Conservation (phyloP, 2,329 filamentous ascomycete genomes). For the Aspergillus tanneri region DNA sequence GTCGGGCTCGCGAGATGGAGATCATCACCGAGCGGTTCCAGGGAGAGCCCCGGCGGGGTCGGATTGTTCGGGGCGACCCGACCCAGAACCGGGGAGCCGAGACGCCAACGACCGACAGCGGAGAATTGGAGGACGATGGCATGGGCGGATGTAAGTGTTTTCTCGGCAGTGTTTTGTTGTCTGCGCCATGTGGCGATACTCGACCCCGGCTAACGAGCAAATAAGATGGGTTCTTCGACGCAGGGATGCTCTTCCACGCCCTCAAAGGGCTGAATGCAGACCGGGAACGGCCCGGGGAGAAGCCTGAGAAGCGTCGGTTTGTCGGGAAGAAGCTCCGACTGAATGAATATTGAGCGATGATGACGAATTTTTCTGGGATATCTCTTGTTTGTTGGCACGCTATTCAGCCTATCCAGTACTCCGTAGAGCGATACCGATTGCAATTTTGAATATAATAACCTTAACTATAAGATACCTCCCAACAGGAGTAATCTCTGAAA, state of each 20-base stretch:
- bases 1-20: constrained; percentile 62
- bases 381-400: too few species aligned
- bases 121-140: constrained; percentile 76
- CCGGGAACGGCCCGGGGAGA: constrained; percentile 36
- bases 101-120: constrained; percentile 67
- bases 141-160: constrained; percentile 84
- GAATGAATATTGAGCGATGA: constrained; percentile 43
- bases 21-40: constrained; percentile 41
- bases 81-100: constrained; percentile 51
- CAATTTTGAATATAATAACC: too few species aligned
- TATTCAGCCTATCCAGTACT: too few species aligned
- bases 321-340: constrained; percentile 51
- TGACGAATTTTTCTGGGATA: too few species aligned
- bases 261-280: constrained; percentile 61
- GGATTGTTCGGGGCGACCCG: constrained; percentile 63
- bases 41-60: constrained; percentile 63
- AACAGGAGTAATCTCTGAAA: too few species aligned
- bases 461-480: too few species aligned
- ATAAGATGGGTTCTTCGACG: constrained; percentile 93
- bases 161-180: background rate
- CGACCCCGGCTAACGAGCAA: constrained; percentile 19
- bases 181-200: background rate
- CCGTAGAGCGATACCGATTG: too few species aligned
- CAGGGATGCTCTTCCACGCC: constrained; percentile 87
- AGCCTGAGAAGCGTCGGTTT: constrained; percentile 39